Evolutionary conservation across 2,329 filamentous ascomycete species (phyloP).

Genomic region (Mariannaea sp.): DNA sequence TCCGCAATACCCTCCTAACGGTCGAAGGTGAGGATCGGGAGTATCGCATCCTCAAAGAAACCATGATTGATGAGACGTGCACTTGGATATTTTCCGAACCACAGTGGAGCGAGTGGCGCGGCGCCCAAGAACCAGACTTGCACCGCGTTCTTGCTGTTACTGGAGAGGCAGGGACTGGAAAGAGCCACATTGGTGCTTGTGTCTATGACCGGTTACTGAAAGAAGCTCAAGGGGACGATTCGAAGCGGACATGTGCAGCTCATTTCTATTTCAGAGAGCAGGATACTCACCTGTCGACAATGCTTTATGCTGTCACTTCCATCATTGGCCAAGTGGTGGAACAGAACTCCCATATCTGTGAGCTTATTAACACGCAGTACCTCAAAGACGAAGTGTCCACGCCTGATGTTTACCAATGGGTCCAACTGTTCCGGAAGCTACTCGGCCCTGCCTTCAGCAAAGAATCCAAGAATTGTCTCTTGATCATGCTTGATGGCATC

Average conservation of each 20-base stretch:
- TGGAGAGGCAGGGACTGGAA: constrained; percentile 40
- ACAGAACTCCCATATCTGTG: constrained; percentile 37
- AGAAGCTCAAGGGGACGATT: constrained; percentile 19
- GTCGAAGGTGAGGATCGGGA: constrained; percentile 34
- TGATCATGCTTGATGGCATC: constrained; percentile 41
- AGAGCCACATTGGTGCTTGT: constrained; percentile 39
- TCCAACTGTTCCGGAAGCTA: constrained; percentile 31
- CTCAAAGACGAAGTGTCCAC: constrained; percentile 35
- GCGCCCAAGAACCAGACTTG: constrained; percentile 7
- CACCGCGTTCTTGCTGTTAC: constrained; percentile 37
- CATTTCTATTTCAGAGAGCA: constrained; percentile 48
- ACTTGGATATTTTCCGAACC: constrained; percentile 39
- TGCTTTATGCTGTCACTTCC: constrained; percentile 35
- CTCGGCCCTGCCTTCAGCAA: constrained; percentile 31
- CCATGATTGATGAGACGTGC: constrained; percentile 38
- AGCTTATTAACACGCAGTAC: constrained; percentile 38
- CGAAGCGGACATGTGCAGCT: constrained; percentile 29
- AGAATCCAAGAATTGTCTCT: constrained; percentile 29
- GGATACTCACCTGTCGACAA: constrained; percentile 27
- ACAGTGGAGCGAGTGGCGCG: constrained; percentile 39
- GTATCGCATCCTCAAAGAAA: constrained; percentile 38
- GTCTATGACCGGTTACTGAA: constrained; percentile 30
- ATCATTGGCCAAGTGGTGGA: constrained; percentile 41
- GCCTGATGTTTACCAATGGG: constrained; percentile 1
- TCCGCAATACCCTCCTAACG: constrained; percentile 32